phyloP scores from a whole-genome alignment of 495 filamentous ascomycete species.

The Opeltia flavorubescens region DNA sequence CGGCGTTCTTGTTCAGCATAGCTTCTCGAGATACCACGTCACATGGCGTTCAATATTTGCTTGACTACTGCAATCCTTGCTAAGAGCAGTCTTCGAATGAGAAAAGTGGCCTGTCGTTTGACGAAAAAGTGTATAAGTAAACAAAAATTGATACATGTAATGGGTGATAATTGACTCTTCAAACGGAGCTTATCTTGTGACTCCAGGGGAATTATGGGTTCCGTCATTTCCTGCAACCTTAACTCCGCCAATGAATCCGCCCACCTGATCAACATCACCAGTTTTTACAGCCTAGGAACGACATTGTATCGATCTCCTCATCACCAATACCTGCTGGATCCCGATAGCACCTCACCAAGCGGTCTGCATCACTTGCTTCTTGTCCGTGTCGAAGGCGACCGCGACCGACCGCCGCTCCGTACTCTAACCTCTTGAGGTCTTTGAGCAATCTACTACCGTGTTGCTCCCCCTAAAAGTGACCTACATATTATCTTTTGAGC shows the following conservation, averaged over 20 bases:
- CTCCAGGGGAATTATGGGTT: not conserved
- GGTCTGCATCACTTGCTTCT: too few relatives aligned
- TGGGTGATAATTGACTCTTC: not conserved
- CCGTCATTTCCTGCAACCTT: not conserved
- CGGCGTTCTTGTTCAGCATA: too few relatives aligned
- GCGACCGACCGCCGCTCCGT: not conserved
- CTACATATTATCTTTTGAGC: too few relatives aligned
- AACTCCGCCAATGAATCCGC: not conserved
- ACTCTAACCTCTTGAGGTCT: not conserved
- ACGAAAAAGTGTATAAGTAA: not conserved
- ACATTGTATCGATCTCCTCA: too few relatives aligned
- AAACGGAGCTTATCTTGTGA: too few relatives aligned
- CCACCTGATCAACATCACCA: not conserved
- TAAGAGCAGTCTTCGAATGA: too few relatives aligned
- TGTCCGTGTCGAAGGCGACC: too few relatives aligned
- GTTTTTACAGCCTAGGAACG: too few relatives aligned
- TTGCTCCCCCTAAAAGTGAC: conserved; percentile 2
- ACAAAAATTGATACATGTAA: not conserved
- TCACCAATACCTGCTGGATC: too few relatives aligned
- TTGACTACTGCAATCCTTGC: too few relatives aligned
- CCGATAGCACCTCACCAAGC: too few relatives aligned
- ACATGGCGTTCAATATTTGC: not conserved
- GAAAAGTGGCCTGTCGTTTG: too few relatives aligned
- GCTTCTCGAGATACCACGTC: not conserved
- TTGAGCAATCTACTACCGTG: conserved; percentile 2